These are phyloP conservation scores for Parastagonospora nodorum DNA, from an alignment of 2,329 filamentous ascomycete species.

Conservation along the genomic window DNA sequence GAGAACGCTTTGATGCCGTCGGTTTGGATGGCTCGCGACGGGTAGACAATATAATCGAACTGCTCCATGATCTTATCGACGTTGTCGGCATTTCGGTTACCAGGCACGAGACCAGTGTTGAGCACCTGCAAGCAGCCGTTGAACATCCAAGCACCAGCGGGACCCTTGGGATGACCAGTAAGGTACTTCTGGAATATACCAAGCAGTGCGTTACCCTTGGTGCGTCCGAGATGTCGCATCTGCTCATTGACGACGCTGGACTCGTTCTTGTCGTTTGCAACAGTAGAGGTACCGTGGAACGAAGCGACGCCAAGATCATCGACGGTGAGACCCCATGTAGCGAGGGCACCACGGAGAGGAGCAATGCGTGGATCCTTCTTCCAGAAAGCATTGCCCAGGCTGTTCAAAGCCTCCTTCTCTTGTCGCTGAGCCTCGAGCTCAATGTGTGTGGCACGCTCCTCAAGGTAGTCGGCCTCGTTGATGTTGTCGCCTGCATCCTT, in stretches of 20 bases:
- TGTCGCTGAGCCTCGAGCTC: conserved; percentile 86
- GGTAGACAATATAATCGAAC: conserved; percentile 97
- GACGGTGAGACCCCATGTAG: conserved; percentile 96
- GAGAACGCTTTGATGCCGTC: conserved; percentile 99
- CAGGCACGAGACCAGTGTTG: conserved; percentile 90
- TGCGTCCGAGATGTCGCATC: conserved; percentile 89
- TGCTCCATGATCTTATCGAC: conserved; percentile 96
- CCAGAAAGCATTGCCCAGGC: conserved; percentile 98
- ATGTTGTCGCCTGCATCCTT: conserved; percentile 72
- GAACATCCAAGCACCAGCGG: conserved; percentile 99
- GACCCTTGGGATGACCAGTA: conserved; percentile 98
- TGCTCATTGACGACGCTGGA: conserved; percentile 97
- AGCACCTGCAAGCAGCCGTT: conserved; percentile 97
- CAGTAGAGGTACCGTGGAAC: conserved; percentile 98
- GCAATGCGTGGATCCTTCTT: conserved; percentile 92
- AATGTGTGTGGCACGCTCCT: conserved; percentile 84
- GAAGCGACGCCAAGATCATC: conserved; percentile 95
- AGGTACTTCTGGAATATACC: conserved; percentile 99
- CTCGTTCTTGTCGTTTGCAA: conserved; percentile 99
- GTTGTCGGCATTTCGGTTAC: conserved; percentile 98
- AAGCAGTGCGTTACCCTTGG: conserved; percentile 93
- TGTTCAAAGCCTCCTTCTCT: conserved; percentile 89
- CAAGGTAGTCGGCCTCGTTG: conserved; percentile 81
- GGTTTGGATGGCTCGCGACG: conserved; percentile 92
- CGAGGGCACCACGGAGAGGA: conserved; percentile 91